Evolutionary conservation across 768 basidiomycete genomes (phyloP).

Genomic region (Cystofilobasidium ferigula): DNA sequence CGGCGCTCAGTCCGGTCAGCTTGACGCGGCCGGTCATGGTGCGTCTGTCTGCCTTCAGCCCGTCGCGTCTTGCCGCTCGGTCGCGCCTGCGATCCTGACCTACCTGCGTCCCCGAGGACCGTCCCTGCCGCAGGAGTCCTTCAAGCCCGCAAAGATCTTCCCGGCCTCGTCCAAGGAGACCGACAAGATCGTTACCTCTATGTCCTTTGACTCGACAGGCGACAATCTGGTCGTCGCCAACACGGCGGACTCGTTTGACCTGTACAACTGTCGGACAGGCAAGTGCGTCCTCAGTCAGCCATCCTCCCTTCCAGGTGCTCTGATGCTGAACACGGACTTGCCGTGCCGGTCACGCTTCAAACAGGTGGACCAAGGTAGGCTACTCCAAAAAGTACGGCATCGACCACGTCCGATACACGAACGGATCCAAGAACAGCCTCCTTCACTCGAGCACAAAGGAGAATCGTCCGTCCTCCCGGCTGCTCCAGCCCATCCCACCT

Average conservation of each 20-base stretch:
- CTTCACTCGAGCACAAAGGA: conserved; percentile 88
- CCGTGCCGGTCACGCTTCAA: background rate
- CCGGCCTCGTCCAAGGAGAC: conserved; percentile 58
- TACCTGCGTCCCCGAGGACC: no score
- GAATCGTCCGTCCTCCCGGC: conserved; percentile 41
- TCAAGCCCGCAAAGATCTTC: conserved; percentile 84
- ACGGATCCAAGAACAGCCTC: conserved; percentile 68
- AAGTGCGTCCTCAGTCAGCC: conserved; percentile 57
- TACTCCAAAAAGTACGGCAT: conserved; percentile 96
- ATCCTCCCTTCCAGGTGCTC: background rate
- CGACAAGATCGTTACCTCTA: conserved; percentile 48
- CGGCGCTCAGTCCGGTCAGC: background rate
- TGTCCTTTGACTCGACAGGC: conserved; percentile 83
- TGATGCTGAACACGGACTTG: no score
- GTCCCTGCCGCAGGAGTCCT: conserved; percentile 46
- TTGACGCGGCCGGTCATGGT: background rate
- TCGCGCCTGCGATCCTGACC: no score
- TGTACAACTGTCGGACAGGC: conserved; percentile 81
- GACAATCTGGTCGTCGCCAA: conserved; percentile 73
- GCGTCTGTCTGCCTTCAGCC: background rate
- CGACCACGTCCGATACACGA: conserved; percentile 87
- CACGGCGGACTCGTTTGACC: conserved; percentile 82
- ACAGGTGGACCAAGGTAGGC: conserved; percentile 57
- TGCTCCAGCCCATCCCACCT: background rate
- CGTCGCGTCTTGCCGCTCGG: background rate